Evolutionary conservation across 192 early-diverging fungal genomes (phyloP), one percentile per base, ranked within the genome.

Genomic region (Allomyces macrogynus): DNA sequence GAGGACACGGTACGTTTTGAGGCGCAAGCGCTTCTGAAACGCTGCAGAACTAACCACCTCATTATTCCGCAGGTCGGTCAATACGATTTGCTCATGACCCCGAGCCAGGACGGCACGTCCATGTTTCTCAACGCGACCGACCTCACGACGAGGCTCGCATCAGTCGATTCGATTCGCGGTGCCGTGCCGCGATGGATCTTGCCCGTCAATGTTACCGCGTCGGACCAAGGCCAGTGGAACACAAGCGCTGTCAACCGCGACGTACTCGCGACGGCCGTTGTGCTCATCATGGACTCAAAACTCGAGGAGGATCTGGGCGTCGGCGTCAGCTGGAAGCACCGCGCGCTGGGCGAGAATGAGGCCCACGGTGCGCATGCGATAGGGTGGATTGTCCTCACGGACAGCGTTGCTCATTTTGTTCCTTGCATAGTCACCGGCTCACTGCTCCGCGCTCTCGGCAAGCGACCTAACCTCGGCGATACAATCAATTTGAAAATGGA

Each of bases 111-210:
- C 27, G 43, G 23, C 23, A 14, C 26, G 42, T 20, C 61, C 23
- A 14, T 65, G 12, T 61, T 73, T 43, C 64, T 73, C 26, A 73
- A 73, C 61, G 67, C 63, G 43, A 67, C 68, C 10, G 20, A 11
- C 4, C 66, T 73, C 20, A 70, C 70, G n/a, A 5, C n/a, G 11
- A 60, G 63, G 22, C n/a, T 70, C 9, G 14, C 24, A 10, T 20
- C 12, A 4, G 63, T 62, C 24, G 8, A 60, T 7, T 7, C 10
- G n/a, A 63, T 67, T 2, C 26, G 10, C 4, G 72, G 72, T 4
- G 63, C 40, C 14, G 68, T 62, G 27, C 68, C 72, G 8, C 62
- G 72, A 57, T 73, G 72, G 72, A 70, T 70, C 4, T 23, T 70
- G 44, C 68, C 72, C 18, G 72, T 63, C 23, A 66, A 10, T 10